Base-by-base conservation (phyloP, 2,329 filamentous ascomycete genomes). In the Colletotrichum spinosum region DNA sequence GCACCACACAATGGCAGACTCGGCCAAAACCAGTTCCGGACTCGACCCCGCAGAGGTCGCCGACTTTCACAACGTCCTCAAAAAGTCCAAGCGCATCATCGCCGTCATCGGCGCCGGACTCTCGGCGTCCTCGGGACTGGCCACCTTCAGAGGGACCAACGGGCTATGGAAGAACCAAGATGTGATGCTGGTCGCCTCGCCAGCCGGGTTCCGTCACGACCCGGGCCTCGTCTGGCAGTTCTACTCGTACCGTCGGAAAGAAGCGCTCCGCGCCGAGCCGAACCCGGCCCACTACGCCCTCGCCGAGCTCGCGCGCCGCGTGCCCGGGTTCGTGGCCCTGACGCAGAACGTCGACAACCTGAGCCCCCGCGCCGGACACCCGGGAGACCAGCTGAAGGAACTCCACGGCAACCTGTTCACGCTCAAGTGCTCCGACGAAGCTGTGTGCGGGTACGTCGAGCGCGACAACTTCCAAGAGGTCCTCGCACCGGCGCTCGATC, bases 141-240 rank as follows among this genome's bases (percentile, higher is more conserved):
- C 89, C 3, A 91, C 89, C 0, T 92, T 91, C 71, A 80, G 89
- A 70, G 88, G 89, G 7, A 85, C 85, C 4, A 88, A 87, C 6
- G 89, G 89, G 4, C 76, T 90, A 17, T 92, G 89, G 89, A 79
- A 87, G 65, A 86, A 83, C 4, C 84, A 90, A 70, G 85, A 89
- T 72, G 86, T 87, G 8, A 85, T 77, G 7, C 78, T 79, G 25
- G 77, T 91, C 7, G 89, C 89, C 3, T 90, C 88, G 0, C 87
- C 87, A 11, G 81, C 84, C 57, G 89, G 88, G 2, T 92, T 91
- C 71, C 73, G 79, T 13, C 73, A 73, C 11, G 81, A 90, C 67
- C 88, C 89, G 1, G 87, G 81, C 4, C 78, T 91, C 4, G 88
- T 91, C n/a, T 92, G 90, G 90, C 88, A 91, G 69, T 91, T 91